Percentiles rank a stretch among this genome's conserved stretches.
These are phyloP conservation scores for Dentipellis sp. DNA, from an alignment of 768 basidiomycete genomes.

Conservation along the genomic window DNA sequence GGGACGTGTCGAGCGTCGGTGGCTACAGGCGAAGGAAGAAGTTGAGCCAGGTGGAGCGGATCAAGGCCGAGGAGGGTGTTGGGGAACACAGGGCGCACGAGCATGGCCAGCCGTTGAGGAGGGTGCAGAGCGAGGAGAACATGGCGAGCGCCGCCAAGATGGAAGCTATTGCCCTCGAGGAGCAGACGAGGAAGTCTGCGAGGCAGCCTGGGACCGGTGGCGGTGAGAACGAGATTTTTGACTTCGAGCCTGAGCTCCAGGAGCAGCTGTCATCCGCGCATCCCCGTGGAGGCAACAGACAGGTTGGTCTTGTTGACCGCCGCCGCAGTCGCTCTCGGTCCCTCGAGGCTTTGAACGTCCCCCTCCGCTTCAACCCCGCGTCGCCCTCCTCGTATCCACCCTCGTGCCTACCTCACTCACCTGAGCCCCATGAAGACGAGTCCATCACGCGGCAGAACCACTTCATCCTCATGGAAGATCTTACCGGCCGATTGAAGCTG, in stretches of 20 bases:
- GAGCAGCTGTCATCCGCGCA: background rate
- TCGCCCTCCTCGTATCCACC: background rate
- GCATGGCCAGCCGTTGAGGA: constrained; percentile 36
- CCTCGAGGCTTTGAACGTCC: constrained; percentile 17
- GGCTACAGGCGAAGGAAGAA: constrained; percentile 28
- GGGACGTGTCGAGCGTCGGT: constrained; percentile 28
- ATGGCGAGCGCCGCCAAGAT: constrained; percentile 27
- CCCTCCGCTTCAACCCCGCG: constrained; percentile 4
- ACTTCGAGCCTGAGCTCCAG: constrained; percentile 12
- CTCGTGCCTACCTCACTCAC: constrained; percentile 9
- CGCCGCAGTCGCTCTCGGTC: constrained; percentile 35
- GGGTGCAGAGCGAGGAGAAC: constrained; percentile 55
- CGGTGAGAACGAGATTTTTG: constrained; percentile 5
- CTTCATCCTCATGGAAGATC: constrained; percentile 98
- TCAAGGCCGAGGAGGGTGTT: constrained; percentile 30
- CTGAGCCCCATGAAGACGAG: constrained; percentile 29
- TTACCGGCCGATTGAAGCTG: constrained; percentile 83
- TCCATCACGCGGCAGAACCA: constrained; percentile 82
- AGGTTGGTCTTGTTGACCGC: constrained; percentile 11
- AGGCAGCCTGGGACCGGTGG: background rate
- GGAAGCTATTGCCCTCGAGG: constrained; percentile 7
- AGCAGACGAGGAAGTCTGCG: constrained; percentile 1
- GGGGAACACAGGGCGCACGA: background rate
- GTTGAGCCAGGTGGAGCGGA: constrained; percentile 30
- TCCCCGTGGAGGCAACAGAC: background rate